Evolutionary conservation across 306 rosid species (phyloP).

Genomic region (Notholithocarpus densiflorus): DNA sequence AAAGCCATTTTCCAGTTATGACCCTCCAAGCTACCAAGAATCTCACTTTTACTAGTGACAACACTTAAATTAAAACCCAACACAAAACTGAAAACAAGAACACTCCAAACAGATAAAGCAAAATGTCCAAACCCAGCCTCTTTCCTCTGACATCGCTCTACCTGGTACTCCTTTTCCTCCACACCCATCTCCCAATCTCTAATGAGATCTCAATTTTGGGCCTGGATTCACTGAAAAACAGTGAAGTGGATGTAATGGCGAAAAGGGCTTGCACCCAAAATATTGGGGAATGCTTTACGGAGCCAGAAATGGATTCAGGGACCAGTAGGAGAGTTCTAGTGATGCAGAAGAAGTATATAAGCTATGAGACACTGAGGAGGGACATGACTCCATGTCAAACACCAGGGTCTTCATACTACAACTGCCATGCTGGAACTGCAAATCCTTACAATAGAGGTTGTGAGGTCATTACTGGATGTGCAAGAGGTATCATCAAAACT

Average conservation of each 20-base stretch:
- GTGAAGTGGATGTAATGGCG: conserved; percentile 39
- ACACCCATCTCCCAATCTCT: conserved; percentile 40
- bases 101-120: conserved; percentile 25
- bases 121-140: conserved; percentile 45
- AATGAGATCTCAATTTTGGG: conserved; percentile 41
- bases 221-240: conserved; percentile 44
- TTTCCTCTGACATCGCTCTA: conserved; percentile 21
- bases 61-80: background rate
- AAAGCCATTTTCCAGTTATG: conserved; percentile 24
- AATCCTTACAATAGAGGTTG: conserved; percentile 84
- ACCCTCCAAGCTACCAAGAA: conserved; percentile 38
- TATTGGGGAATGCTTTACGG: conserved; percentile 55
- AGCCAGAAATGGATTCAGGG: conserved; percentile 67
- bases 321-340: conserved; percentile 60
- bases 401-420: conserved; percentile 87
- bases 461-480: conserved; percentile 79
- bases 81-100: conserved; percentile 15
- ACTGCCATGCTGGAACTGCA: conserved; percentile 62
- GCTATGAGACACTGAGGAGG: conserved; percentile 81
- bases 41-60: conserved; percentile 26
- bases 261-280: conserved; percentile 50
- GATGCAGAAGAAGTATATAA: conserved; percentile 76
- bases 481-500: conserved; percentile 55
- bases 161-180: conserved; percentile 42
- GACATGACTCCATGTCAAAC: conserved; percentile 81